These are phyloP conservation scores for Zygotorulaspora florentina DNA, from an alignment of 805 yeast species.

Conservation along the genomic window DNA sequence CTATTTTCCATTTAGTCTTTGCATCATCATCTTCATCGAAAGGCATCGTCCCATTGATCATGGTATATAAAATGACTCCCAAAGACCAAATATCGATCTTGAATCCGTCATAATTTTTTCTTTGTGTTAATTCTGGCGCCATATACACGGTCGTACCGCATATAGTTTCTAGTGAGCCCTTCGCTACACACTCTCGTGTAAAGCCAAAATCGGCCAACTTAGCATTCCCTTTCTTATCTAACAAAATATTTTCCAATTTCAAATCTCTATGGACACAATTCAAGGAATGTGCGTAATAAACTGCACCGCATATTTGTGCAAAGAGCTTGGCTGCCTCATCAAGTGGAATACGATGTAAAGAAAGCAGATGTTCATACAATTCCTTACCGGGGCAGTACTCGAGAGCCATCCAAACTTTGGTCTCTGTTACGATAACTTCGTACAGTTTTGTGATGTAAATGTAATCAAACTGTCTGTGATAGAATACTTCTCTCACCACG, in stretches of 20 bases:
- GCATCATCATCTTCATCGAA: conserved; percentile 78
- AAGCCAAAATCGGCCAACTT: conserved; percentile 93
- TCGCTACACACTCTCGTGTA: conserved; percentile 66
- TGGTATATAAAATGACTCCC: conserved; percentile 82
- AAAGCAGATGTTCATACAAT: conserved; percentile 61
- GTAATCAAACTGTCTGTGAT: conserved; percentile 78
- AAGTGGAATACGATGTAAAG: conserved; percentile 45
- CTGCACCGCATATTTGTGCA: conserved; percentile 57
- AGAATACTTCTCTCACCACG: conserved; percentile 84
- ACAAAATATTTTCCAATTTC: conserved; percentile 71
- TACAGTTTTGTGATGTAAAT: conserved; percentile 79
- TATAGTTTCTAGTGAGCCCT: conserved; percentile 64
- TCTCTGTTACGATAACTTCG: conserved; percentile 80
- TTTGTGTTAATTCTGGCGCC: conserved; percentile 86
- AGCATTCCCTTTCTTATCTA: conserved; percentile 53
- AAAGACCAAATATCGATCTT: conserved; percentile 88
- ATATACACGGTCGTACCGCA: conserved; percentile 95
- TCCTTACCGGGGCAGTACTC: conserved; percentile 87
- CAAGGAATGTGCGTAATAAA: conserved; percentile 66
- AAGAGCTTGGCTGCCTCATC: conserved; percentile 52
- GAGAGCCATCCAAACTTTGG: conserved; percentile 76
- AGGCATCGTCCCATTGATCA: conserved; percentile 85
- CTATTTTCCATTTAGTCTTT: conserved; percentile 54
- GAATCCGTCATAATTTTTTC: conserved; percentile 70
- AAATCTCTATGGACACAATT: conserved; percentile 83